phyloP scores from a whole-genome alignment of 441 rosid species.

The Erodium texanum region DNA sequence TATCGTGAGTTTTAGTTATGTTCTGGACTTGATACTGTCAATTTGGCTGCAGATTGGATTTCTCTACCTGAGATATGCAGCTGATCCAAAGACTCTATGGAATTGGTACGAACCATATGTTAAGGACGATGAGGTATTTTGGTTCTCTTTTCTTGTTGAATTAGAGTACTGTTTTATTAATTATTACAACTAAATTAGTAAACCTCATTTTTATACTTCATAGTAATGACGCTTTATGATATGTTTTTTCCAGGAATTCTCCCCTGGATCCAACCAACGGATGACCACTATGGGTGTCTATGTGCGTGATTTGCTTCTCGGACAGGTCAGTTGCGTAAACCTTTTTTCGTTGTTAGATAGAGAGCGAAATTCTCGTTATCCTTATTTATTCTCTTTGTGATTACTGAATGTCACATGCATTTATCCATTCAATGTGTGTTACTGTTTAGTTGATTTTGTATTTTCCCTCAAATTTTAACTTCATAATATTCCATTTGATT shows the following conservation, averaged over 20 bases:
- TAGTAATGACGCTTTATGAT: background rate
- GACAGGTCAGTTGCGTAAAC: slow-evolving; percentile 59
- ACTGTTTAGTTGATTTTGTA: no score
- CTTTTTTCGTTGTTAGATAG: background rate
- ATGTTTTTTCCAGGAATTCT: slow-evolving; percentile 63
- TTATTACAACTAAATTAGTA: background rate
- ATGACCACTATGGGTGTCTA: slow-evolving; percentile 85
- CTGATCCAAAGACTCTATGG: slow-evolving; percentile 87
- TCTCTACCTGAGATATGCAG: slow-evolving; percentile 84
- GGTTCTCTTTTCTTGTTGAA: slow-evolving; percentile 2
- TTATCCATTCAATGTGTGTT: no score
- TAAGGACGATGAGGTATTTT: slow-evolving; percentile 82
- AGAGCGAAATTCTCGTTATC: no score
- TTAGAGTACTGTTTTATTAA: background rate
- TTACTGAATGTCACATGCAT: no score
- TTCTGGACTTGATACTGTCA: slow-evolving; percentile 20
- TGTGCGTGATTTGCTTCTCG: slow-evolving; percentile 89
- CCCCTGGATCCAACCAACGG: slow-evolving; percentile 78
- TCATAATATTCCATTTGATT: no score
- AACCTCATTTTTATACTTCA: slow-evolving; percentile 3
- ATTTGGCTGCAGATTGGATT: slow-evolving; percentile 70
- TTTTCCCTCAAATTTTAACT: no score
- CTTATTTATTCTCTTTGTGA: no score
- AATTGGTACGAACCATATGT: slow-evolving; percentile 85
- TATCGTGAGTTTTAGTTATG: slow-evolving; percentile 15